phyloP scores from a whole-genome alignment of 225 moss, liverwort and hornwort species.

The Bryoerythrophyllum caledonicum region DNA sequence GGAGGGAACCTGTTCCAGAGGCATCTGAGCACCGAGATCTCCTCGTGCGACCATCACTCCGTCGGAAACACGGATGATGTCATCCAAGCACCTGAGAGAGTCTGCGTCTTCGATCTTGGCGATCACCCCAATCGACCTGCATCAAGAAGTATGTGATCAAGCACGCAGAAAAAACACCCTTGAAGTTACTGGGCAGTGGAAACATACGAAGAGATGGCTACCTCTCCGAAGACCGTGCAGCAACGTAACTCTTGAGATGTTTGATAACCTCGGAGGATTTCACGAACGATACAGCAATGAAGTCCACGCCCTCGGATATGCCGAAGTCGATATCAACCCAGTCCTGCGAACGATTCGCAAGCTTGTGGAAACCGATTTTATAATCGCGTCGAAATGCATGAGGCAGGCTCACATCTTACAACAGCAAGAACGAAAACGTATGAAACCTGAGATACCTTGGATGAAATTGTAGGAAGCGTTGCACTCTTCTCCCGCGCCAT shows the following conservation, averaged over 20 bases:
- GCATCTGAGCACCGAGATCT: slow-evolving; percentile 81
- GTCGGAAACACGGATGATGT: slow-evolving; percentile 76
- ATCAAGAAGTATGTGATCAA: not conserved
- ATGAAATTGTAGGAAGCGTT: slow-evolving; percentile 88
- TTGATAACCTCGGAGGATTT: slow-evolving; percentile 92
- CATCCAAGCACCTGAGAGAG: slow-evolving; percentile 73
- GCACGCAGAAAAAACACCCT: slow-evolving; percentile 2
- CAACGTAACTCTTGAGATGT: slow-evolving; percentile 88
- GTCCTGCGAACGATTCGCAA: slow-evolving; percentile 58
- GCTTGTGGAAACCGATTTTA: slow-evolving; percentile 17
- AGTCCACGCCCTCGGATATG: slow-evolving; percentile 86
- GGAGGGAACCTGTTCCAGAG: slow-evolving; percentile 74
- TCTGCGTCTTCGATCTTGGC: slow-evolving; percentile 92
- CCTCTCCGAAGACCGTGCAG: slow-evolving; percentile 72
- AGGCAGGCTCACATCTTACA: not conserved
- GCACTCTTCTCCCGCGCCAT: slow-evolving; percentile 82
- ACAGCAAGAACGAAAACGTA: not conserved
- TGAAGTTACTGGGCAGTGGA: not conserved
- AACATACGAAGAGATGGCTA: slow-evolving; percentile 21
- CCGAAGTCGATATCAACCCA: slow-evolving; percentile 99
- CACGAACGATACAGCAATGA: slow-evolving; percentile 92
- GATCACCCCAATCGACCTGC: slow-evolving; percentile 75
- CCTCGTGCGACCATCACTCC: slow-evolving; percentile 92
- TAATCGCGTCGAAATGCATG: not conserved
- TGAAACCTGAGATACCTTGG: slow-evolving; percentile 50